Percentiles rank a stretch among this genome's conserved stretches.
Conservation (phyloP, 2,329 filamentous ascomycete genomes). For the Xylaria sp. region DNA sequence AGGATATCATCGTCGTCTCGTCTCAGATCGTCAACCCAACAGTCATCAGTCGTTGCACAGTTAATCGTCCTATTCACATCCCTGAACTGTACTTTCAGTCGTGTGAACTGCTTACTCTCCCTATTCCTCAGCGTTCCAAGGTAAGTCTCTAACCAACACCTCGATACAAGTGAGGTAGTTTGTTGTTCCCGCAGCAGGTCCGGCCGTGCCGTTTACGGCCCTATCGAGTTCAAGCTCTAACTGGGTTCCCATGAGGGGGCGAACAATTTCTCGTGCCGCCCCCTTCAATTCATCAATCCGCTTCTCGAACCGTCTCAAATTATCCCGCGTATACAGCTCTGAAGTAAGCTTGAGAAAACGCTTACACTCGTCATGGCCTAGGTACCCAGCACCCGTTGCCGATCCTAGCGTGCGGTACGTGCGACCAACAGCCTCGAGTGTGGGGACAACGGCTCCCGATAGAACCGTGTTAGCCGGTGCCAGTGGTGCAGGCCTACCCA, state of each 20-base stretch:
- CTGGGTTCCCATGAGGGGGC: slow-evolving; percentile 85
- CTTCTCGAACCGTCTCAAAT: slow-evolving; percentile 83
- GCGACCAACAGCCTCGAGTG: slow-evolving; percentile 71
- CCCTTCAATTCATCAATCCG: slow-evolving; percentile 89
- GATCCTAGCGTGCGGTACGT: slow-evolving; percentile 82
- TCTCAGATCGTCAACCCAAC: slow-evolving; percentile 22
- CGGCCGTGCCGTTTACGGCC: slow-evolving; percentile 38
- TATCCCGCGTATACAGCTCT: slow-evolving; percentile 87
- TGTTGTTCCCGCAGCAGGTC: slow-evolving; percentile 40
- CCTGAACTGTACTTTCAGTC: background rate
- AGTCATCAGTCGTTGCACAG: slow-evolving; percentile 26
- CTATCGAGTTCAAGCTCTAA: slow-evolving; percentile 79
- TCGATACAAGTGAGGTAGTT: slow-evolving; percentile 49
- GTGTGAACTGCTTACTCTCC: background rate
- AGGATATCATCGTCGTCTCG: slow-evolving; percentile 25
- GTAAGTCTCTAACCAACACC: slow-evolving; percentile 48
- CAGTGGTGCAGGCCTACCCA: slow-evolving; percentile 14
- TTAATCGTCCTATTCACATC: background rate
- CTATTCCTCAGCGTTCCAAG: slow-evolving; percentile 47
- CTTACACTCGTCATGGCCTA: slow-evolving; percentile 88
- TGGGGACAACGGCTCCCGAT: slow-evolving; percentile 54
- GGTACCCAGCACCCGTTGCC: slow-evolving; percentile 69
- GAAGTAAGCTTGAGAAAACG: slow-evolving; percentile 85
- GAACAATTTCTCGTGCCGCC: slow-evolving; percentile 82
- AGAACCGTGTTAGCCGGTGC: slow-evolving; percentile 39